Base-by-base conservation (phyloP, 805 yeast species). In the Ogataea methanolica region DNA sequence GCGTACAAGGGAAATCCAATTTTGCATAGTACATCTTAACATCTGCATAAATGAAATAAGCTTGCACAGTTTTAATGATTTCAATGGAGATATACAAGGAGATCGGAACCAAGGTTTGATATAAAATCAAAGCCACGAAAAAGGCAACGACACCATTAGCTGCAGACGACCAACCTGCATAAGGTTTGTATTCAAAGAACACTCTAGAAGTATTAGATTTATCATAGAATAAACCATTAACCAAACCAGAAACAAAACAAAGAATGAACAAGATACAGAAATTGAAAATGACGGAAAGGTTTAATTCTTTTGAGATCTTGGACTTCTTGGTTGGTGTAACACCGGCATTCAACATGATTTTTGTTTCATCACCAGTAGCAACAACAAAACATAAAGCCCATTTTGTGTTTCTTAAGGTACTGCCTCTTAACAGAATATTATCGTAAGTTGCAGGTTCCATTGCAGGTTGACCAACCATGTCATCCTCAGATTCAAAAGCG, bases 1-100 rank as follows among this genome's bases (percentile, higher is more conserved):
- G 92, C 1, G 82, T 75, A 63, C 92, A 85, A 0, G 92, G 90
- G 59, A 79, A 83, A 64, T 87, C 90, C 41, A 84, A 67, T 46
- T 66, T 74, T 44, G 75, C 82, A 57, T 85, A 83, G 60, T 86
- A 87, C 84, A 86, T 81, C 49, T 77, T 73, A 26, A 74, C 68
- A 62, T 86, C 95, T 2, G 85, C 75, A 62, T 76, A 83, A 53
- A 86, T 87, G 68, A 85, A 85, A 53, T 72, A 82, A 0, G 91
- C 92, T 60, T 86, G 91, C 17, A 79, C 68, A 1, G 92, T 84
- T 58, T 86, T 85, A 65, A 86, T 82, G 53, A 86, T 85, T 63
- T 86, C 95, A 55, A 87, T 79, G 35, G 92, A 80, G 50, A 86
- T 81, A 62, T 85, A 86, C 47, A 86, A 74, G 4, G 95, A 86